Evolutionary conservation across 192 early-diverging fungal genomes (phyloP).

Genomic region (Coemansia sp.): DNA sequence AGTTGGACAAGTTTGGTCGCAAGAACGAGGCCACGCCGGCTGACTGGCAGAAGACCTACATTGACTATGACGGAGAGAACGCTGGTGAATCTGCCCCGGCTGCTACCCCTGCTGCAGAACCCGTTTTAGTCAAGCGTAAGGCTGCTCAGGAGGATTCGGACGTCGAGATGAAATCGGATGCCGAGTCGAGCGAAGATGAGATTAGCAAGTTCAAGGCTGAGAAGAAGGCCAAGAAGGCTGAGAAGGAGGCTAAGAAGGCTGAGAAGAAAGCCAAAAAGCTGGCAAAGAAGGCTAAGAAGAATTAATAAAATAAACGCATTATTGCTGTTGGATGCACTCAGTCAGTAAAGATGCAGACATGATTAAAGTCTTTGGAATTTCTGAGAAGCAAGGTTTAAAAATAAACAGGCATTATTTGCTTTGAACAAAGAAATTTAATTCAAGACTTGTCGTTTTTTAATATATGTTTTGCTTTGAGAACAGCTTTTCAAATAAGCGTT

Average conservation of each 20-base stretch:
- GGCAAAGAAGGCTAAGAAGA: slow-evolving; percentile 41
- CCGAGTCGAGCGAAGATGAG: slow-evolving; percentile 24
- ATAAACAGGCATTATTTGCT: background rate
- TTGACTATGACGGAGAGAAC: slow-evolving; percentile 57
- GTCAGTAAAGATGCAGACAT: too few species aligned
- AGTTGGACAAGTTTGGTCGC: slow-evolving; percentile 96
- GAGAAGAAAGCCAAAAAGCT: slow-evolving; percentile 29
- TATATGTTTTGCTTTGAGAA: too few species aligned
- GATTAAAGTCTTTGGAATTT: background rate
- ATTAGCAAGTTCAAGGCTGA: slow-evolving; percentile 10
- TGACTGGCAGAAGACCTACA: slow-evolving; percentile 77
- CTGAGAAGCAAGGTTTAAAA: background rate
- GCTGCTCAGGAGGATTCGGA: slow-evolving; percentile 24
- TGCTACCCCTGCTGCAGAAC: background rate
- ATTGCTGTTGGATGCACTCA: slow-evolving; percentile 1
- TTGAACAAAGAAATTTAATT: too few species aligned
- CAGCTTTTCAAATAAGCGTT: too few species aligned
- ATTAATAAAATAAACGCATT: slow-evolving; percentile 6
- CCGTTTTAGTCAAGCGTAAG: slow-evolving; percentile 24
- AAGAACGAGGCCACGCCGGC: slow-evolving; percentile 81
- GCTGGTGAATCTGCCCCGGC: slow-evolving; percentile 2
- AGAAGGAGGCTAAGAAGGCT: slow-evolving; percentile 32
- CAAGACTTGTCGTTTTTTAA: too few species aligned
- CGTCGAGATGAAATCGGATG: slow-evolving; percentile 29
- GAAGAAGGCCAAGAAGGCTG: slow-evolving; percentile 35